phyloP scores from a whole-genome alignment of 306 rosid genomes.

The Medicago lupulina region DNA sequence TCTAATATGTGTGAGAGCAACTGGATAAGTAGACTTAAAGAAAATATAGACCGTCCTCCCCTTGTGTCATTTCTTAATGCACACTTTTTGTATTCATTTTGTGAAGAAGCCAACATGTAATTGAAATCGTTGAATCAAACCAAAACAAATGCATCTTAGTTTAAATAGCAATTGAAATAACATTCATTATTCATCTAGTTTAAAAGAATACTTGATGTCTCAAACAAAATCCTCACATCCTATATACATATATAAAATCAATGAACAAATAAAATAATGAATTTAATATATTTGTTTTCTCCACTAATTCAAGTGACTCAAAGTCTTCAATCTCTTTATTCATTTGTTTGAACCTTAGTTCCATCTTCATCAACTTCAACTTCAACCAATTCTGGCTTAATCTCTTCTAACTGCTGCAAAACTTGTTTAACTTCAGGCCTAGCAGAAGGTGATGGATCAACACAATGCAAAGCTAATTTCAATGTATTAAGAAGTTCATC shows the following conservation, averaged over 20 bases:
- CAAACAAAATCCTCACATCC: constrained; percentile 28
- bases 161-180: constrained; percentile 33
- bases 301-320: constrained; percentile 18
- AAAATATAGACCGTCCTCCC: too few species aligned
- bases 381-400: constrained; percentile 65
- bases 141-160: background rate
- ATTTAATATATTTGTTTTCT: constrained; percentile 40
- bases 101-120: background rate
- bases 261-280: constrained; percentile 48
- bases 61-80: too few species aligned
- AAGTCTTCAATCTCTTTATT: constrained; percentile 31
- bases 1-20: too few species aligned
- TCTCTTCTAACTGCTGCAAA: constrained; percentile 75
- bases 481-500: constrained; percentile 83
- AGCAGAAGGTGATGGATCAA: constrained; percentile 82
- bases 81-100: too few species aligned
- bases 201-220: constrained; percentile 42
- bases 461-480: constrained; percentile 86
- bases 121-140: background rate
- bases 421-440: constrained; percentile 84
- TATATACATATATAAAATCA: constrained; percentile 46
- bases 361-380: constrained; percentile 61
- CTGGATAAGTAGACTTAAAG: too few species aligned
- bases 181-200: constrained; percentile 40
- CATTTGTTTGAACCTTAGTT: constrained; percentile 41